Evolutionary conservation across 306 rosid species (phyloP), one percentile per base, ranked within the genome.

Genomic region (Pterocarpus santalinus): DNA sequence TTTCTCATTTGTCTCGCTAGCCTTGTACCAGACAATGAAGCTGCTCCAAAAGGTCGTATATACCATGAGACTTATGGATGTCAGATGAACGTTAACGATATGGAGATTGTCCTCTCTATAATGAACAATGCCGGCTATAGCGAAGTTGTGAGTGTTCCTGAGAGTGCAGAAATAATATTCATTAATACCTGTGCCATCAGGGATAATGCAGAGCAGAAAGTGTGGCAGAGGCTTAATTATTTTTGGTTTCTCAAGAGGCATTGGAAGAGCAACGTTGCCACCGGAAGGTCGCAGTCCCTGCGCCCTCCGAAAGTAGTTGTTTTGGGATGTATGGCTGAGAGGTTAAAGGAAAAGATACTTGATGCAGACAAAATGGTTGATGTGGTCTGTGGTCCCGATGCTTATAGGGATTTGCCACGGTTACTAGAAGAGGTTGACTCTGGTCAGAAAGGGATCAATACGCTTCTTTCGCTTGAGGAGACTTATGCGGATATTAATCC

Each of bases 51-150:
- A 30, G 97, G 94, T 14, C 90, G 99, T 43, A 89, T 95, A 77
- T 95, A 91, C 86, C 99, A 96, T 3, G 99, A 96, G 91, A 96
- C 98, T 5, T 96, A 96, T 80, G 98, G 99, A 43, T 96, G 99
- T 80, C 98, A 96, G 69, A 96, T 96, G 99, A 96, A 96, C 52
- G 89, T 96, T 15, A 96, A 93, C 75, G 98, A 93, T 79, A 96
- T 96, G 99, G 99, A 93, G 89, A 91, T 93, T 66, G 97, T 92
- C 17, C 84, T 96, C 39, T 87, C 98, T 32, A 83, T 96, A 60
- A 96, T 96, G 99, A 92, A 96, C 80, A 92, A 89, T 56, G 90
- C 97, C 8, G 99, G 98, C 35, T 96, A 91, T 55, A 28, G 84
- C 14, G 97, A 96, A 88, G 43, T 76, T 17, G 99, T 88, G 72